A percentile compares a stretch with the other conserved stretches of the same genome.
Conservation (phyloP, 129 eudicot genomes). For the Escallonia rubra region DNA sequence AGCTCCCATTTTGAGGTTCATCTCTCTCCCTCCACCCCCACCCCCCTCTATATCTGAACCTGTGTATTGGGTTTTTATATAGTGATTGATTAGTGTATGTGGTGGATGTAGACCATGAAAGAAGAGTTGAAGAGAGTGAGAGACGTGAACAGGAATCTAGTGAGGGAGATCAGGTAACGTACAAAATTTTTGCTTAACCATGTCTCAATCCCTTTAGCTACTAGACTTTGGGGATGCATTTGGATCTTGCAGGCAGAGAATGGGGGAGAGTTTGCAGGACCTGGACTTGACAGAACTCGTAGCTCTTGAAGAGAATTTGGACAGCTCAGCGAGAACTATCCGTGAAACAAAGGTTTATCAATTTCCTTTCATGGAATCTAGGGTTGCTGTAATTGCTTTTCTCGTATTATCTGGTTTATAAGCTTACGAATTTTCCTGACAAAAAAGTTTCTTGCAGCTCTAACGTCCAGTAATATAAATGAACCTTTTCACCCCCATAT, state of each 20-base stretch:
- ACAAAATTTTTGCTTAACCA: background rate
- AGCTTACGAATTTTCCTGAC: background rate
- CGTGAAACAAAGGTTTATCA: constrained; percentile 58
- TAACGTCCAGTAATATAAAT: background rate
- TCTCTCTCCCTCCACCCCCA: background rate
- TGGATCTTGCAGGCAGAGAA: constrained; percentile 50
- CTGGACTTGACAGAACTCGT: constrained; percentile 45
- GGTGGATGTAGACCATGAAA: constrained; percentile 63
- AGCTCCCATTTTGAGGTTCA: constrained; percentile 31
- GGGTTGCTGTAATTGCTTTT: background rate
- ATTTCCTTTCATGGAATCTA: background rate
- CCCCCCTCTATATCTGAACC: no score
- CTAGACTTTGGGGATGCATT: background rate
- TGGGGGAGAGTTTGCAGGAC: constrained; percentile 73
- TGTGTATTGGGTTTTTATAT: background rate
- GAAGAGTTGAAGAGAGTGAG: constrained; percentile 61
- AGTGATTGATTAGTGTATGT: background rate
- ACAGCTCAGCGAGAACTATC: constrained; percentile 47
- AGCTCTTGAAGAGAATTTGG: constrained; percentile 62
- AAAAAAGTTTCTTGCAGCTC: background rate
- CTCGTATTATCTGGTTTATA: no score
- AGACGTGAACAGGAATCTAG: constrained; percentile 63
- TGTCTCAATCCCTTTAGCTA: background rate
- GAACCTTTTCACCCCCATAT: background rate
- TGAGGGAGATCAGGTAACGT: constrained; percentile 61